Percentiles rank a stretch among this genome's conserved stretches.
These are phyloP conservation scores for Choiromyces venosus DNA, from an alignment of 495 filamentous ascomycete genomes.

Conservation along the genomic window DNA sequence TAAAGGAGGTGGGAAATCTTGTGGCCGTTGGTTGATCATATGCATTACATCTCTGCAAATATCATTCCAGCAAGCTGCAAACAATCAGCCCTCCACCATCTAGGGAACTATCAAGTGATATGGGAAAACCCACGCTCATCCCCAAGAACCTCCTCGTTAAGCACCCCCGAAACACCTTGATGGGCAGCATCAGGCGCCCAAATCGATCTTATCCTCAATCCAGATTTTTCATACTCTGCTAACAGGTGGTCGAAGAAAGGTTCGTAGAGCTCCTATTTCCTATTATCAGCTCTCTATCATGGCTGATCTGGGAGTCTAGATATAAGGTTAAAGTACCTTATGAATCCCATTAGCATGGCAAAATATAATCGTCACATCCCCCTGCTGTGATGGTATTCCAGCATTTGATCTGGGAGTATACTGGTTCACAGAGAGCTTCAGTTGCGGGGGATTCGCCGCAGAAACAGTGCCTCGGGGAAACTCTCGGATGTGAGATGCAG, in stretches of 20 bases:
- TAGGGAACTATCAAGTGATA: slow-evolving; percentile 9
- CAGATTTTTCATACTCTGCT: slow-evolving; percentile 48
- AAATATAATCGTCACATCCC: slow-evolving; percentile 77
- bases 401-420: slow-evolving; percentile 51
- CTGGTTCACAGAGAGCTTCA: slow-evolving; percentile 72
- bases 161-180: slow-evolving; percentile 66
- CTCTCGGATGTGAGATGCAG: slow-evolving; percentile 60
- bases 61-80: slow-evolving; percentile 72
- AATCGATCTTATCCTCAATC: slow-evolving; percentile 69
- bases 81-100: slow-evolving; percentile 6
- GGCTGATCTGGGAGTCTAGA: neutral
- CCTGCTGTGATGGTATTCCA: slow-evolving; percentile 54
- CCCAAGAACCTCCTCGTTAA: slow-evolving; percentile 69
- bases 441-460: slow-evolving; percentile 57
- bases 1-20: slow-evolving; percentile 78
- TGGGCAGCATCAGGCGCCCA: slow-evolving; percentile 81
- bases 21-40: slow-evolving; percentile 76
- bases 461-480: slow-evolving; percentile 56
- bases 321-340: slow-evolving; percentile 52
- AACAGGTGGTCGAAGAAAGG: slow-evolving; percentile 78
- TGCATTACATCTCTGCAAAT: slow-evolving; percentile 81
- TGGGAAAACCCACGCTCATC: slow-evolving; percentile 61
- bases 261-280: slow-evolving; percentile 73
- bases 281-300: neutral
- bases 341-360: slow-evolving; percentile 84